phyloP scores from a whole-genome alignment of 2,329 filamentous ascomycete genomes.

The Phyllosticta citriasiana region DNA sequence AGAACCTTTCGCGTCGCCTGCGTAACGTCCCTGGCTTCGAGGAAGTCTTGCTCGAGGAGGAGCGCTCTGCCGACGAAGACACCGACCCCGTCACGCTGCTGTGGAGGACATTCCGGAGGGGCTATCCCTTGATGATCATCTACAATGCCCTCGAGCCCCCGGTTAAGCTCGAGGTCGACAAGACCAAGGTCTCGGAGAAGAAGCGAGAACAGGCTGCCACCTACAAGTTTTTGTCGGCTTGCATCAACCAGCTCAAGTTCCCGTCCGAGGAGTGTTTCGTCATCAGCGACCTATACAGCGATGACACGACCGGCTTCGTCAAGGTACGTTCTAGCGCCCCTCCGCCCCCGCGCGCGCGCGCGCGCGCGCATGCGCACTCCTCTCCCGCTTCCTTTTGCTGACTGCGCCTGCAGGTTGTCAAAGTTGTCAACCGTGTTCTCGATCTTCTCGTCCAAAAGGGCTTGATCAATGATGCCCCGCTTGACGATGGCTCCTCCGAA shows the following conservation, averaged over 20 bases:
- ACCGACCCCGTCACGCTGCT: slow-evolving; percentile 81
- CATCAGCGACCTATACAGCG: slow-evolving; percentile 81
- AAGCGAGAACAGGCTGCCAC: slow-evolving; percentile 80
- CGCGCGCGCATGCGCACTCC: neutral
- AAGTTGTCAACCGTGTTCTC: slow-evolving; percentile 84
- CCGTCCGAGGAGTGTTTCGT: slow-evolving; percentile 79
- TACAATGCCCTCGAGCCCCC: slow-evolving; percentile 76
- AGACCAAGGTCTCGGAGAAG: slow-evolving; percentile 49
- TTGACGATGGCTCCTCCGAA: slow-evolving; percentile 34
- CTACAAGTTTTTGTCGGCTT: slow-evolving; percentile 87
- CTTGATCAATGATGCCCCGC: slow-evolving; percentile 42
- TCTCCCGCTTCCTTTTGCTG: neutral
- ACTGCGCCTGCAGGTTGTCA: slow-evolving; percentile 53
- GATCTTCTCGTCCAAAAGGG: slow-evolving; percentile 75
- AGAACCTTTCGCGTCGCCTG: slow-evolving; percentile 72
- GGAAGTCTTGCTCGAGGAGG: slow-evolving; percentile 60
- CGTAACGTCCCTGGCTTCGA: slow-evolving; percentile 77
- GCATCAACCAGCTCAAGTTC: slow-evolving; percentile 71
- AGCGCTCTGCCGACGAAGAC: slow-evolving; percentile 55
- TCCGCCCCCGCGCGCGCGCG: too few species aligned
- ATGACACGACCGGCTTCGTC: slow-evolving; percentile 93
- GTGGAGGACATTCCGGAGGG: slow-evolving; percentile 77
- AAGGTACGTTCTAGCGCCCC: slow-evolving; percentile 48
- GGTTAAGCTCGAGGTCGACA: slow-evolving; percentile 57
- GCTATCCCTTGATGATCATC: slow-evolving; percentile 74